These are phyloP conservation scores for Leccinum rimulosum DNA, from an alignment of 768 basidiomycete genomes.

Conservation along the genomic window DNA sequence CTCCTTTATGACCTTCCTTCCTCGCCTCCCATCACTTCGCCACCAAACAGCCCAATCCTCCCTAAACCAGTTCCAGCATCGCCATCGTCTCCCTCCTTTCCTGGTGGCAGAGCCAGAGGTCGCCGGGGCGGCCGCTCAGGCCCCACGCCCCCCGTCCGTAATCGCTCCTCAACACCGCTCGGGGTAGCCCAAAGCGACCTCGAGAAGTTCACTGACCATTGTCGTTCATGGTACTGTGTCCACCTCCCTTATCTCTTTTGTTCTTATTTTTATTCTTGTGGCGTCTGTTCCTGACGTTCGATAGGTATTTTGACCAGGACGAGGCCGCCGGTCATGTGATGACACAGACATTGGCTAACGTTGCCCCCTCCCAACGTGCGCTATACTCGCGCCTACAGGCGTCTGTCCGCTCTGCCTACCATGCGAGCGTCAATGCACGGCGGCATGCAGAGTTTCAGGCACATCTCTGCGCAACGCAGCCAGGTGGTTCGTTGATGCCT, in stretches of 20 bases:
- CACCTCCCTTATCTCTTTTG: background rate
- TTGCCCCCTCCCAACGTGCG: slow-evolving; percentile 81
- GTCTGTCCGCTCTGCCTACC: slow-evolving; percentile 81
- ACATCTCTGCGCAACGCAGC: slow-evolving; percentile 72
- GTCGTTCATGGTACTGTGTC: slow-evolving; percentile 67
- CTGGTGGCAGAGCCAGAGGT: slow-evolving; percentile 46
- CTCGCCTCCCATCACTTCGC: slow-evolving; percentile 47
- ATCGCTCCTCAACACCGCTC: slow-evolving; percentile 70
- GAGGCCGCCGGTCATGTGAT: slow-evolving; percentile 74
- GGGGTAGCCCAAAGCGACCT: slow-evolving; percentile 65
- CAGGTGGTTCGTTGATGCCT: slow-evolving; percentile 77
- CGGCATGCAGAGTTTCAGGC: slow-evolving; percentile 84
- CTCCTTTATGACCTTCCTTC: slow-evolving; percentile 78
- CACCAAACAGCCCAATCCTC: slow-evolving; percentile 51
- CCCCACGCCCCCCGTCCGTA: slow-evolving; percentile 51
- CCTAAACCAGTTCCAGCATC: slow-evolving; percentile 43
- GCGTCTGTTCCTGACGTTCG: slow-evolving; percentile 11
- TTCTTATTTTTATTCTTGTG: background rate
- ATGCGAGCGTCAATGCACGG: slow-evolving; percentile 73
- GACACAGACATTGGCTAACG: slow-evolving; percentile 76
- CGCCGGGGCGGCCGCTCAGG: slow-evolving; percentile 48
- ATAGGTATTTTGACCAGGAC: slow-evolving; percentile 83
- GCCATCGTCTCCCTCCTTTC: slow-evolving; percentile 58
- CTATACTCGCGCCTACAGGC: slow-evolving; percentile 86
- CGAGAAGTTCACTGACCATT: slow-evolving; percentile 74